Percentiles rank a stretch among this genome's conserved stretches.
phyloP scores from a whole-genome alignment of 345 rosid genomes.

The Excoecaria cochinchinensis region DNA sequence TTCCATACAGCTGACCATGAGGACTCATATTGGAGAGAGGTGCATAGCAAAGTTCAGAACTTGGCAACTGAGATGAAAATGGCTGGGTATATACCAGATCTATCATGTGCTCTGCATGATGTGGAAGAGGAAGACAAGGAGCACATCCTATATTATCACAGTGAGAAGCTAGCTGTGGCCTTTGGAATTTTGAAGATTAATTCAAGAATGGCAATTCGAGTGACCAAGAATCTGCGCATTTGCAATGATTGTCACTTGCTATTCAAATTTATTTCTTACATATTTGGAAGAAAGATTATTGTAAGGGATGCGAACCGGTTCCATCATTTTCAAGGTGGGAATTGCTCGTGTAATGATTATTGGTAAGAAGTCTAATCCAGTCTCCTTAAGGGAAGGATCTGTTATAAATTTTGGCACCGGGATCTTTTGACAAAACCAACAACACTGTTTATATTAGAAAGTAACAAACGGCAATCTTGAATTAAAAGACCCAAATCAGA shows the following conservation, averaged over 20 bases:
- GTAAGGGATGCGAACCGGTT: conserved; percentile 48
- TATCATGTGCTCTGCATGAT: conserved; percentile 52
- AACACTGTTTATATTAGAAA: no score
- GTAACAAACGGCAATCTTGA: no score
- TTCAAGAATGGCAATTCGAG: conserved; percentile 27
- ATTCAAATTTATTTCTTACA: conserved; percentile 39
- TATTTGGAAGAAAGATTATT: conserved; percentile 35
- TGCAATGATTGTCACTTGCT: conserved; percentile 54
- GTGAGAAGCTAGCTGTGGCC: conserved; percentile 60
- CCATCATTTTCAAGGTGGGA: conserved; percentile 46
- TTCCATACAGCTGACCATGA: conserved; percentile 51
- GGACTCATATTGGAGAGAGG: conserved; percentile 37
- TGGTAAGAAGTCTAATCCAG: conserved; percentile 25
- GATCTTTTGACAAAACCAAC: no score
- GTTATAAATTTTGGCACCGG: neutral
- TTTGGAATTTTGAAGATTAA: conserved; percentile 45
- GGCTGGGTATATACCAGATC: conserved; percentile 48
- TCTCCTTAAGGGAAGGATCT: neutral
- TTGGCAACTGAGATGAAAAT: conserved; percentile 40
- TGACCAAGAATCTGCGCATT: conserved; percentile 50
- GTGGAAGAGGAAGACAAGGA: conserved; percentile 63
- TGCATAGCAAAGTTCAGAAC: conserved; percentile 37
- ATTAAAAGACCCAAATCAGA: no score
- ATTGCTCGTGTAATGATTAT: conserved; percentile 45
- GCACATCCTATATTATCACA: conserved; percentile 41